phyloP scores from a whole-genome alignment of 257 asterid species.

The Solanum tarapatanum region DNA sequence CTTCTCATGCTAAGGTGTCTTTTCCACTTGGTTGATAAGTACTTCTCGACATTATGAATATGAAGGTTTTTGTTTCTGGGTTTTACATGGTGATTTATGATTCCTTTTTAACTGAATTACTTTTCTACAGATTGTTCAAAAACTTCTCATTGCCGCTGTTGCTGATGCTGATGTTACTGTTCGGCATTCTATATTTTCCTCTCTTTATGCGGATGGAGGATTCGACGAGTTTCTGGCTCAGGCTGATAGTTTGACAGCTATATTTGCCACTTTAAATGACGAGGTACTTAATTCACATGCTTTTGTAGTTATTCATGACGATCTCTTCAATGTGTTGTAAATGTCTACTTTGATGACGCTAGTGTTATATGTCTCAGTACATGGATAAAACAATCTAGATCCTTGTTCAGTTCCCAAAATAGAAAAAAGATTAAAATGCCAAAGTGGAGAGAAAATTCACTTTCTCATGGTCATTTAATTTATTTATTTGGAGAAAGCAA shows the following conservation, averaged over 20 bases:
- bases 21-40: not conserved
- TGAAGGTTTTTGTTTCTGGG: not conserved
- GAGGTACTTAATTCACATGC: slow-evolving; percentile 43
- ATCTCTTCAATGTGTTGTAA: not conserved
- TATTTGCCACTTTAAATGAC: slow-evolving; percentile 95
- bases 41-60: not conserved
- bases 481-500: not conserved
- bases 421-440: not conserved
- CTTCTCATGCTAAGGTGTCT: not conserved
- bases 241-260: slow-evolving; percentile 92
- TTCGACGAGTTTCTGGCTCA: slow-evolving; percentile 93
- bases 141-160: slow-evolving; percentile 87
- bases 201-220: slow-evolving; percentile 66
- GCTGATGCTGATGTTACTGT: slow-evolving; percentile 95
- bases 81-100: not conserved
- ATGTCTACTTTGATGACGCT: not conserved
- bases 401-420: not conserved
- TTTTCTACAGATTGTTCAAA: slow-evolving; percentile 69
- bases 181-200: slow-evolving; percentile 74
- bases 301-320: not conserved
- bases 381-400: not conserved
- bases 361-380: not conserved
- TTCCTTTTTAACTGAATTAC: not conserved
- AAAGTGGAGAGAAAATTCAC: not conserved
- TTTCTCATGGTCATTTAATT: not conserved